These are phyloP conservation scores for Aureobasidium vineae DNA, from an alignment of 2,329 filamentous ascomycete genomes.

Conservation along the genomic window DNA sequence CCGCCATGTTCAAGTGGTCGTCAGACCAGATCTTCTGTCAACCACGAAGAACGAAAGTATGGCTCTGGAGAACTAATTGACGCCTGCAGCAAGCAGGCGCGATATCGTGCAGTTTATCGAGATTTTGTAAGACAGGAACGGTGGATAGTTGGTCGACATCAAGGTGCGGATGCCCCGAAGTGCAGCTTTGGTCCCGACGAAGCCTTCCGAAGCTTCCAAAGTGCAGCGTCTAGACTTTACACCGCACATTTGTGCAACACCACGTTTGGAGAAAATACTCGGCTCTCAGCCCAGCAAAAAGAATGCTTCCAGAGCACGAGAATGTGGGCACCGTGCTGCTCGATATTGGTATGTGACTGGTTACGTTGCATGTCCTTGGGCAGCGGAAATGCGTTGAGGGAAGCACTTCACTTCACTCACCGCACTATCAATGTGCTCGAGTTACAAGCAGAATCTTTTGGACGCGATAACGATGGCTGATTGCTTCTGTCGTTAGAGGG, in stretches of 20 bases:
- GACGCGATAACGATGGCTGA: constrained; percentile 17
- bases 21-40: neutral
- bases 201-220: constrained; percentile 5
- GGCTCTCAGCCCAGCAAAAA: neutral
- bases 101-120: neutral
- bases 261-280: neutral
- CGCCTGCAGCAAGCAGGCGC: neutral
- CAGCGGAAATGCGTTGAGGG: neutral
- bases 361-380: neutral
- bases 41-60: neutral
- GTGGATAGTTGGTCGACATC: neutral
- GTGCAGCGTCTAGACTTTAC: constrained; percentile 23
- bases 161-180: neutral
- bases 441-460: neutral
- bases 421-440: constrained; percentile 2
- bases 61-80: neutral
- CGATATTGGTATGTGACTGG: constrained; percentile 39
- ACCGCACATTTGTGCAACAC: constrained; percentile 16
- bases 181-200: constrained; percentile 3
- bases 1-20: neutral
- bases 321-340: constrained; percentile 39
- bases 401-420: neutral
- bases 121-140: neutral
- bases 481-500: constrained; percentile 57
- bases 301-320: constrained; percentile 31